Evolutionary conservation across 345 rosid genomes (phyloP), one percentile per base, ranked within the genome.

Genomic region (Lagerstroemia speciosa): DNA sequence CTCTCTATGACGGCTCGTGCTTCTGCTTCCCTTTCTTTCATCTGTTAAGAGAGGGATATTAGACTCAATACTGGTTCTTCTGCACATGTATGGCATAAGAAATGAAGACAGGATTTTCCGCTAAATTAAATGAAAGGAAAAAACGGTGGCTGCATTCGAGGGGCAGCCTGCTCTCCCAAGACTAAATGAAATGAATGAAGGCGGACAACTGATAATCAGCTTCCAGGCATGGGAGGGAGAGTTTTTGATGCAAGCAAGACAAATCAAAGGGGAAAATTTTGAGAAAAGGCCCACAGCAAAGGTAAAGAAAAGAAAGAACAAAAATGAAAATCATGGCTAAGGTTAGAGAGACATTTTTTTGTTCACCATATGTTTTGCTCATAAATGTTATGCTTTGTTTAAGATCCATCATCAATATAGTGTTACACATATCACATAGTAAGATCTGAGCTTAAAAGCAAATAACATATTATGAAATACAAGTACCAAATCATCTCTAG

Each of bases 11-110:
- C 70, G 63, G 77, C 71, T 72, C 79, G 76, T 12, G 79, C 69
- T 71, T 73, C 81, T 79, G 82, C 85, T 80, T 91, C 95, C 76
- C 87, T 82, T 76, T 84, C 91, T 77, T 83, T 78, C 45, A 72
- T 76, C 99, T 91, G 74, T 69, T 8, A 46, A 64, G 29, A 52
- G 50, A 37, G 61, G 50, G 46, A 22, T n/a, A 27, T 32, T 17
- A 52, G 63, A 52, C 30, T 32, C 30, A 48, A 26, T 27, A 30
- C 20, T 15, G 2, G 63, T 11, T 5, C 5, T 1, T 26, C 20
- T 27, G 33, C 19, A 30, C 63, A 27, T 30, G 63, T 19, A 58
- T 11, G 34, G 29, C 9, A n/a, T 27, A 27, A 58, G 20, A 27
- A 58, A 53, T 30, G 7, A 24, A 48, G 55, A n/a, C n/a, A n/a